Base-by-base conservation (phyloP, 2,329 filamentous ascomycete species). In the Knufia petricola region DNA sequence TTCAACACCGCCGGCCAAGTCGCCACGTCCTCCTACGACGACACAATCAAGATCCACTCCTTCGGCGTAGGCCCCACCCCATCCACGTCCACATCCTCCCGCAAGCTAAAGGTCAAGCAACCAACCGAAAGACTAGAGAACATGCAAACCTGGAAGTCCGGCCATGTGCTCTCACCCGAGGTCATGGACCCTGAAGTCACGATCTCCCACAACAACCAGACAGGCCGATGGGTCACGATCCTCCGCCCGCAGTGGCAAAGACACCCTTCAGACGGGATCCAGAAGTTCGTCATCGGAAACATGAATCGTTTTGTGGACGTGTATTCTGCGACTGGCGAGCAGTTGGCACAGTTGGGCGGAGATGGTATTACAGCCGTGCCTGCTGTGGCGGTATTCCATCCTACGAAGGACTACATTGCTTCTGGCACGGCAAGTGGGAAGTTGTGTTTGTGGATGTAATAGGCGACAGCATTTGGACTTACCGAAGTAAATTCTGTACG, bases 221-320 rank as follows among this genome's bases (percentile, higher is more conserved):
- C 53, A 4, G 56, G 57, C 26, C 53, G 58, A 39, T 59, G 58
- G 58, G 56, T 57, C 24, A 59, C 58, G 9, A 81, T 77, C 58
- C 69, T 84, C 74, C 62, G 94, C 75, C 76, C 92, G 64, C 87
- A 95, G 59, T 98, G 92, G 92, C 92, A 98, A 64, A 72, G 78
- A 26, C 75, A 78, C 39, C 90, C 92, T 0, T 69, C 75, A 28
- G 87, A 92, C 50, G 82, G 82, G 6, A 80, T 94, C 3, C 83
- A 94, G 54, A 87, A 90, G 52, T 88, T 98, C 59, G 85, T 81
- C 20, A 90, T 98, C 50, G 92, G 87, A 1, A 98, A 96, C 58
- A 96, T 96, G 92, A 95, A 94, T 62, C 80, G 92, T 46, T 96
- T 95, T 59, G 87, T 96, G 1, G 92, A 98, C 61, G 77, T 98